A percentile compares a stretch with the other conserved stretches of the same genome.
Evolutionary conservation across 1,284 basidiomycete species (phyloP).

Genomic region (Stygiomarasmius scandens): DNA sequence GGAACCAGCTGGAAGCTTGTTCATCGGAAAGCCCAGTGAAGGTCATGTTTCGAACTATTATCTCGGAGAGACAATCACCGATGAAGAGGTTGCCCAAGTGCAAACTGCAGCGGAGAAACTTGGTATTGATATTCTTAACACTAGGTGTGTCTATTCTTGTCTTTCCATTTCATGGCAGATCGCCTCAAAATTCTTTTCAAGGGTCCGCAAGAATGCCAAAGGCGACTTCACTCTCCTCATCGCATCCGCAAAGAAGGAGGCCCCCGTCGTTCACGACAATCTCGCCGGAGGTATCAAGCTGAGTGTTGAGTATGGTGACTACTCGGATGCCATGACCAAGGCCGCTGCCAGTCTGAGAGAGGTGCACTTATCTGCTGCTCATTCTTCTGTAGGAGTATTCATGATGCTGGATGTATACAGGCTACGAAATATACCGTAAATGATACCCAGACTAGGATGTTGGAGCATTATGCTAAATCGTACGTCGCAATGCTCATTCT

Average conservation of each 20-base stretch:
- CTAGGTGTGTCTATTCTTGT: constrained; percentile 53
- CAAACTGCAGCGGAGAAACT: constrained; percentile 75
- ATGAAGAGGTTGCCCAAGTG: constrained; percentile 74
- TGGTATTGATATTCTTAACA: constrained; percentile 76
- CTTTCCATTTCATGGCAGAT: neutral
- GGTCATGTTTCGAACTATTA: constrained; percentile 87
- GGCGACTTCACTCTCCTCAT: constrained; percentile 69
- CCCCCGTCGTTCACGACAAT: constrained; percentile 48
- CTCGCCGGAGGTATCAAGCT: constrained; percentile 51
- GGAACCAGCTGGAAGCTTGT: constrained; percentile 64
- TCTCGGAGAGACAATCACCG: constrained; percentile 67
- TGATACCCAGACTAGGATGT: constrained; percentile 71
- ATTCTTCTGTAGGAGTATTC: neutral
- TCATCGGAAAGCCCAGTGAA: constrained; percentile 75
- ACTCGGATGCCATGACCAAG: constrained; percentile 55
- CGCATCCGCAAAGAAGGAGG: constrained; percentile 59
- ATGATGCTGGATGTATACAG: constrained; percentile 31
- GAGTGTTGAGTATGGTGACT: constrained; percentile 74
- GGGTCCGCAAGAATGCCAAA: constrained; percentile 67
- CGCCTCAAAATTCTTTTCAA: constrained; percentile 27
- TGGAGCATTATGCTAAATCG: constrained; percentile 80
- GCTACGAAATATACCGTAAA: constrained; percentile 76
- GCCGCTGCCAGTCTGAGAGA: constrained; percentile 60
- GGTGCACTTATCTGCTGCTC: constrained; percentile 42
- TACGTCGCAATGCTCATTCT: constrained; percentile 35